Evolutionary conservation across 2,329 filamentous ascomycete genomes (phyloP), one percentile per base, ranked within the genome.

Genomic region (Microascus cirrosus): DNA sequence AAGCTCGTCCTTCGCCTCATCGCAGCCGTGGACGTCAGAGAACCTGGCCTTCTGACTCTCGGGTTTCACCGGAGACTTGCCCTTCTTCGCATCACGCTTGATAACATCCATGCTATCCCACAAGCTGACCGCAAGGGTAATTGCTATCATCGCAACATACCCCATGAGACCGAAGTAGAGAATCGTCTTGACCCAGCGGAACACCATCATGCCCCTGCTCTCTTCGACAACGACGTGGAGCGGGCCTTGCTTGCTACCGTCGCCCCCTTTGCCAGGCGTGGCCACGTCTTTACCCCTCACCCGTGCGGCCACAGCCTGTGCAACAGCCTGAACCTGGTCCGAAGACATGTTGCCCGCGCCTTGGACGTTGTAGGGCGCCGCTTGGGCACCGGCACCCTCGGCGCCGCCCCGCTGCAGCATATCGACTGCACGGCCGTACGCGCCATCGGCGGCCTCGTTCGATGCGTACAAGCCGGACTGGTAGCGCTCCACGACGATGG

Each of bases 1-100:
- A 3, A 99, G 82, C 71, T 99, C 94, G 66, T 99, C 95, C 75
- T 97, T 99, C 62, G 94, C 94, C 73, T 99, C 95, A 62, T 97
- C 92, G 64, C 93, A 97, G 56, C 94, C 94, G 69, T 99, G 94
- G 7, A 99, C 94, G 69, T 99, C 94, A 59, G 80, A 81, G 74
- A 99, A 99, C 53, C 89, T 85, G 22, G 91, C 91, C 59, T 83
- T 96, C 70, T 99, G 94, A 65, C 92, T 86, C 71, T 97, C 90
- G 8, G 94, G 87, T 70, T 95, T 93, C 61, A 92, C 91, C 73
- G 99, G 91, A 60, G 88, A 89, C 64, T 85, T 85, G 59, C 86
- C 82, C 67, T 80, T 82, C 56, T 84, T 85, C 13, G 86, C 84
- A 11, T 91, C 85, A 60, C 90, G 92, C 71, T 90, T 91, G 64